Conservation (phyloP, 2,329 filamentous ascomycete genomes). For the Fusarium hostae region DNA sequence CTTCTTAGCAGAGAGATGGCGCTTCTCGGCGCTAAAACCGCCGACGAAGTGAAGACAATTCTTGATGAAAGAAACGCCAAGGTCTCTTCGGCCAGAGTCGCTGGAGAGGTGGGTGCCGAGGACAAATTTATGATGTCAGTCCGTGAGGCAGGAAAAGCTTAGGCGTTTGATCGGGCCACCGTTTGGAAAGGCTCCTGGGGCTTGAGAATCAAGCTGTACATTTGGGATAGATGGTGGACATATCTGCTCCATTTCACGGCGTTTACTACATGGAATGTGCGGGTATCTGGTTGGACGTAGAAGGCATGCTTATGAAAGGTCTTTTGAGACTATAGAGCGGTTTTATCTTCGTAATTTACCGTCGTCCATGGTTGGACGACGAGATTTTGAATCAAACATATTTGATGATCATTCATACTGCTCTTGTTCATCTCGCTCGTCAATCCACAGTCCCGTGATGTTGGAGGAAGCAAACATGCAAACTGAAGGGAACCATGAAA, state of each 20-base stretch:
- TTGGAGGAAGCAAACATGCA: background rate
- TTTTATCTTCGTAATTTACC: conserved; percentile 37
- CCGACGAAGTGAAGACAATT: conserved; percentile 57
- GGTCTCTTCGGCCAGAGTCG: conserved; percentile 48
- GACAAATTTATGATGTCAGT: conserved; percentile 54
- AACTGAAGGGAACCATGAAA: accelerated
- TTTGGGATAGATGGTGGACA: conserved; percentile 44
- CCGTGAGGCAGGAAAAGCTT: conserved; percentile 51
- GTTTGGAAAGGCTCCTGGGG: conserved; percentile 13
- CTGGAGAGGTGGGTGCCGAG: conserved; percentile 59
- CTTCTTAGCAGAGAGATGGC: conserved; percentile 65
- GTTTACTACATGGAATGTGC: conserved; percentile 39
- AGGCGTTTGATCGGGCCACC: conserved; percentile 15
- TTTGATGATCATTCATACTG: conserved; percentile 1
- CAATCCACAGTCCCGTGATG: background rate
- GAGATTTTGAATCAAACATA: conserved; percentile 36
- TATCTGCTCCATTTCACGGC: conserved; percentile 39
- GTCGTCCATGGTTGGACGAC: conserved; percentile 23
- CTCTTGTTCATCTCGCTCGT: background rate
- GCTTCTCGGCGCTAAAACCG: conserved; percentile 59
- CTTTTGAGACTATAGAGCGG: conserved; percentile 32
- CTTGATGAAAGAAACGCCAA: conserved; percentile 47
- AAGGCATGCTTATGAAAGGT: conserved; percentile 33
- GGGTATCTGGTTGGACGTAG: conserved; percentile 31
- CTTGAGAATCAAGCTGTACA: conserved; percentile 37